These are phyloP conservation scores for Luvunga scandens DNA, from an alignment of 345 rosid genomes.

Conservation along the genomic window DNA sequence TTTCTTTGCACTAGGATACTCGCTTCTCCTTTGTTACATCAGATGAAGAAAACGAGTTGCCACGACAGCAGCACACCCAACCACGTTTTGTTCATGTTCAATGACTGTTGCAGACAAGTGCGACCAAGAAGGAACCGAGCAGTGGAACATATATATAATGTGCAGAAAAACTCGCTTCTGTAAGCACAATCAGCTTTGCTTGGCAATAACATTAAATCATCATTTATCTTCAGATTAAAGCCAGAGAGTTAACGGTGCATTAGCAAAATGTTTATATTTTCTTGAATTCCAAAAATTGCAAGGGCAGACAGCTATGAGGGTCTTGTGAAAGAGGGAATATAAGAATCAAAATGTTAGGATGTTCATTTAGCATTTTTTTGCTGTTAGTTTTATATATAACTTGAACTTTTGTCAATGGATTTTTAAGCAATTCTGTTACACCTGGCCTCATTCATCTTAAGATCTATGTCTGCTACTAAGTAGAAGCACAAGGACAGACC, in stretches of 20 bases:
- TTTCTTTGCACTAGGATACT: conserved; percentile 24
- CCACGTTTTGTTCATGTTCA: conserved; percentile 23
- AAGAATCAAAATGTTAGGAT: not conserved
- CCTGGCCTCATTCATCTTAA: too few species aligned
- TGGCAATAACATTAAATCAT: not conserved
- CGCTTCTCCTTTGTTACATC: conserved; percentile 14
- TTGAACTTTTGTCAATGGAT: not conserved
- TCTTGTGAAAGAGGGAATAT: not conserved
- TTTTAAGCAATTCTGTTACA: too few species aligned
- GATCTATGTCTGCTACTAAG: not conserved
- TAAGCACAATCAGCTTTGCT: not conserved
- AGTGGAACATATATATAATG: not conserved
- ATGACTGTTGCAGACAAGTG: conserved; percentile 5
- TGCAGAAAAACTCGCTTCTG: not conserved
- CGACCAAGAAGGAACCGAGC: not conserved
- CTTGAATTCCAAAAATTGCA: not conserved
- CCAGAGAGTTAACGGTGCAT: not conserved
- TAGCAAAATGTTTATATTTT: too few species aligned
- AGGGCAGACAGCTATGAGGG: not conserved
- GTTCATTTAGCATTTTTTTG: not conserved
- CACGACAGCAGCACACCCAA: conserved; percentile 22
- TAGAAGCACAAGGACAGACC: not conserved
- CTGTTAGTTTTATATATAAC: too few species aligned
- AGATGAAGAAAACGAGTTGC: conserved; percentile 54
- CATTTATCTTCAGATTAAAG: not conserved